Base-by-base conservation (phyloP, 805 yeast genomes). In the Cyberlindnera amylophila region DNA sequence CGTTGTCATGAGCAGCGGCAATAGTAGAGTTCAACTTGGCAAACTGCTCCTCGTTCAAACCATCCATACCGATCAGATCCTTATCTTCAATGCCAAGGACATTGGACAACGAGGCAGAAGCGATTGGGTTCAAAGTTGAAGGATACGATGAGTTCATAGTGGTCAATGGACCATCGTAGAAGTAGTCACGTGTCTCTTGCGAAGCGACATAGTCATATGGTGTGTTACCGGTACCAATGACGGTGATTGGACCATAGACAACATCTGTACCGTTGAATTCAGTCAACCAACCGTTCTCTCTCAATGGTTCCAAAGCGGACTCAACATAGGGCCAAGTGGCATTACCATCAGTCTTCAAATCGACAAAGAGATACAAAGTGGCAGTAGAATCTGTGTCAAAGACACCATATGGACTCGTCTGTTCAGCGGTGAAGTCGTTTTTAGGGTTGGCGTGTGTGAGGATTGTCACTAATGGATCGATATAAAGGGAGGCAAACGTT, bases 191-290 rank as follows among this genome's bases (percentile, higher is more conserved):
- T 52, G 60, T 70, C 67, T 36, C 67, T 52, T 27, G 54, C 10
- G 52, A 18, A 15, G 66, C 61, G 16, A 59, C 48, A 15, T 29
- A 55, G 15, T 66, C 74, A 34, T 59, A 54, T 2, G 90, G 89
- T 16, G 79, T 71, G 53, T 82, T 75, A 4, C 93, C 93, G 0
- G 91, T 85, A 26, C 82, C 75, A 15, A 85, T 71, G 10, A 84
- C 68, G 1, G 85, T 74, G 13, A 85, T 48, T 5, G 89, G 88
- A 3, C 81, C 81, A 38, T 65, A 62, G 3, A 62, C 62, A 30
- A 71, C 50, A 23, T 57, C 53, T 0, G 67, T 62, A 3, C 66
- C 56, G 9, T 58, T 54, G 30, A 63, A 77, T 39, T 67, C 64
- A 1, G 83, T 69, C 35, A 85, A 60, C 59, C 74, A 83, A 5